A percentile compares a stretch with the other conserved stretches of the same genome.
Evolutionary conservation across 805 yeast species (phyloP).

Genomic region (Myxozyma udenii): DNA sequence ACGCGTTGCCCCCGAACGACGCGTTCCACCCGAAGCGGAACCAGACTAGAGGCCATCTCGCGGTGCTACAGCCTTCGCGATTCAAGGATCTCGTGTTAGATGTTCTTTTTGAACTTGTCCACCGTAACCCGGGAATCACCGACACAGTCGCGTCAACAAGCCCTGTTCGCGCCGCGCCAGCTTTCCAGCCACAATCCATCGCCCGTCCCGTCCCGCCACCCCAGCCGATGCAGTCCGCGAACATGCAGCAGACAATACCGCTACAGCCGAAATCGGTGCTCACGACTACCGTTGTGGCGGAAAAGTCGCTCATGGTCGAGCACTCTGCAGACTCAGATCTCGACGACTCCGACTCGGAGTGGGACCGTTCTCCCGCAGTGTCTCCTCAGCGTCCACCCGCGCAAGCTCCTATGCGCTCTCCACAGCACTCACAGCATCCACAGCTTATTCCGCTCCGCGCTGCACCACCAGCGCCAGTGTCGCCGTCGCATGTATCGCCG

Average conservation of each 20-base stretch:
- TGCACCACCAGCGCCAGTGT: slow-evolving; percentile 7
- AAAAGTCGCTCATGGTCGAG: slow-evolving; percentile 82
- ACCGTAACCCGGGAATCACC: slow-evolving; percentile 51
- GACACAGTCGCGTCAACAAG: background rate
- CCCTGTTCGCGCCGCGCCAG: background rate
- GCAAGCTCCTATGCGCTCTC: background rate
- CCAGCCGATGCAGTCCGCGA: background rate
- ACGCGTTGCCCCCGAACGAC: slow-evolving; percentile 59
- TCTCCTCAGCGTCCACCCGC: background rate
- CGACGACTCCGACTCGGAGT: slow-evolving; percentile 41
- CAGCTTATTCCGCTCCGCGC: slow-evolving; percentile 4
- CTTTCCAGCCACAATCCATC: background rate
- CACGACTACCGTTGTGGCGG: slow-evolving; percentile 55
- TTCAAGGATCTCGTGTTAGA: slow-evolving; percentile 90
- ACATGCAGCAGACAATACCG: slow-evolving; percentile 2
- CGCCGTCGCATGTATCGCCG: background rate
- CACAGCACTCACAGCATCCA: background rate
- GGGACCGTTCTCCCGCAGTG: background rate
- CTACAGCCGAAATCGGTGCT: slow-evolving; percentile 10
- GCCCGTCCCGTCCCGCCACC: background rate
- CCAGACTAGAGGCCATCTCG: slow-evolving; percentile 88
- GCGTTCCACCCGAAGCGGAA: slow-evolving; percentile 89
- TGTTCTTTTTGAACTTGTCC: slow-evolving; percentile 78
- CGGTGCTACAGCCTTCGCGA: slow-evolving; percentile 74
- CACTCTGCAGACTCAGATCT: slow-evolving; percentile 83